A percentile compares a stretch with the other conserved stretches of the same genome.
Evolutionary conservation across 768 basidiomycete genomes (phyloP).

Genomic region (Serendipita indica): DNA sequence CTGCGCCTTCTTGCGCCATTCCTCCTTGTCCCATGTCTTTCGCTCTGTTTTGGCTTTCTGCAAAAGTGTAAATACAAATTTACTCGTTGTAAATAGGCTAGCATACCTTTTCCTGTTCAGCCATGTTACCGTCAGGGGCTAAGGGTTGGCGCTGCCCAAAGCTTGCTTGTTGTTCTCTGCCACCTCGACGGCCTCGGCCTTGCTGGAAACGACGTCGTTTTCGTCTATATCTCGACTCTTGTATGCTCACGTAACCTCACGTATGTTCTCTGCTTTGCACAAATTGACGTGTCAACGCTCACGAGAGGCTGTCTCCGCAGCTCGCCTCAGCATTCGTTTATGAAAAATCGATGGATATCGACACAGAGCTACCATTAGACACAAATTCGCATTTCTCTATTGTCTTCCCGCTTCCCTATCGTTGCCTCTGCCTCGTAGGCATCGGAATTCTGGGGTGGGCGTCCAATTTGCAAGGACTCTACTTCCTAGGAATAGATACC

Average conservation of each 20-base stretch:
- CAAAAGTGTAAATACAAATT: not conserved
- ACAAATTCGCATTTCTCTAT: conserved; percentile 7
- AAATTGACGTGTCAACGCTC: conserved; percentile 3
- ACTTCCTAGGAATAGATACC: conserved; percentile 58
- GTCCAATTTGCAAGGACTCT: conserved; percentile 76
- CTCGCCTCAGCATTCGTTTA: not conserved
- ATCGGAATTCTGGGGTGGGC: conserved; percentile 84
- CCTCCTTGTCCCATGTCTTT: conserved; percentile 92
- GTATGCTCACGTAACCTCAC: not conserved
- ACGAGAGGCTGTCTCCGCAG: not conserved
- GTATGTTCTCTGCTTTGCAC: no score
- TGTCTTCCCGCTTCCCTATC: conserved; percentile 75
- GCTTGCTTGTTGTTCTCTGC: not conserved
- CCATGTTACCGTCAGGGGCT: not conserved
- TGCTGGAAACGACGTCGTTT: not conserved
- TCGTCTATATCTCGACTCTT: not conserved
- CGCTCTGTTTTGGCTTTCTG: conserved; percentile 21
- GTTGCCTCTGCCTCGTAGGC: conserved; percentile 66
- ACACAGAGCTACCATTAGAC: conserved; percentile 4
- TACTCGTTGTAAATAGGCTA: not conserved
- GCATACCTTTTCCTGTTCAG: not conserved
- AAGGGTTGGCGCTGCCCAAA: not conserved
- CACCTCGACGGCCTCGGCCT: not conserved
- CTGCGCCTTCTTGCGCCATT: conserved; percentile 51
- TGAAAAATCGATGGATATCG: conserved; percentile 14